These are phyloP conservation scores for Flaveria ramosissima DNA, from an alignment of 129 eudicot species.

Conservation along the genomic window DNA sequence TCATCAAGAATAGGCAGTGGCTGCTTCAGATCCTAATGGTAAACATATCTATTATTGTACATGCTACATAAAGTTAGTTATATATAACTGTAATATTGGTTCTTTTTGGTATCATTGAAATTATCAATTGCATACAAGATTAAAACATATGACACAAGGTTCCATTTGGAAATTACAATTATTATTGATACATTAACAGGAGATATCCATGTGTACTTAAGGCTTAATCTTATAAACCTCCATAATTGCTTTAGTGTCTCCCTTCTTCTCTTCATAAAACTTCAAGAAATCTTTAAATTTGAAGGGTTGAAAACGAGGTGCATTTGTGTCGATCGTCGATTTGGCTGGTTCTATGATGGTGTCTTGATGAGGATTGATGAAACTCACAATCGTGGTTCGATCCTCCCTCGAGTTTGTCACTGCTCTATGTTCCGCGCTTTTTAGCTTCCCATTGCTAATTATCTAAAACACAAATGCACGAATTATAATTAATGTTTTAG, in stretches of 20 bases:
- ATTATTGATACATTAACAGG: neutral
- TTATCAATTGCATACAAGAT: no score
- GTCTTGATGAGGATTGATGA: slow-evolving; percentile 33
- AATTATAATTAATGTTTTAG: neutral
- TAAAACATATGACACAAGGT: neutral
- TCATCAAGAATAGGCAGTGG: no score
- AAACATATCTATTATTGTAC: no score
- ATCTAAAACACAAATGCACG: slow-evolving; percentile 33
- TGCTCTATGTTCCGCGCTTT: slow-evolving; percentile 50
- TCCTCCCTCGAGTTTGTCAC: slow-evolving; percentile 46
- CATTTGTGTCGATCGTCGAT: neutral
- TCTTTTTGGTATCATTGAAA: no score
- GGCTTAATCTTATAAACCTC: slow-evolving; percentile 30
- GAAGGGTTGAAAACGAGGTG: slow-evolving; percentile 31
- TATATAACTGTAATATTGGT: neutral
- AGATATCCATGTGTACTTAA: neutral
- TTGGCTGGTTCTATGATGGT: slow-evolving; percentile 35
- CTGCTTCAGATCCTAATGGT: no score
- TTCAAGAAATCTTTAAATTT: slow-evolving; percentile 29
- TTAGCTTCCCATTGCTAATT: slow-evolving; percentile 52
- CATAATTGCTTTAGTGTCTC: slow-evolving; percentile 33
- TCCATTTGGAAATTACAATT: slow-evolving; percentile 2
- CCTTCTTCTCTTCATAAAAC: slow-evolving; percentile 26
- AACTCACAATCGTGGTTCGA: slow-evolving; percentile 40
- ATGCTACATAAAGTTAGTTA: no score